These are phyloP conservation scores for Botrytis fabae DNA, from an alignment of 2,329 filamentous ascomycete genomes.

Conservation along the genomic window DNA sequence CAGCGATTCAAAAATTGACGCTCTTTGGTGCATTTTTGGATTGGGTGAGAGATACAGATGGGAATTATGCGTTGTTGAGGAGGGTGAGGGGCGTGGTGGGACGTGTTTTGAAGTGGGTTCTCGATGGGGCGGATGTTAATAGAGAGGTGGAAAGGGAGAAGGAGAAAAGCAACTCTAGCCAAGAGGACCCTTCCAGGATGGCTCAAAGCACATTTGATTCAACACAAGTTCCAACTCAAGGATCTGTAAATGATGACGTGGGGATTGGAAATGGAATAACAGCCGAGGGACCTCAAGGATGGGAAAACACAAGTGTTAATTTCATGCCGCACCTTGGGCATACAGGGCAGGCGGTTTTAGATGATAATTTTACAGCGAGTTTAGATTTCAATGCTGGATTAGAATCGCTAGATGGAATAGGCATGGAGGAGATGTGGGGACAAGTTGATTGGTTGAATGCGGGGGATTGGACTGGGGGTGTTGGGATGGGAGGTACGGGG, in stretches of 20 bases:
- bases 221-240: not conserved
- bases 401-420: not conserved
- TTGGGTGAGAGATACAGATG: conserved; percentile 39
- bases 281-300: not conserved
- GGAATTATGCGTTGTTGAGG: conserved; percentile 33
- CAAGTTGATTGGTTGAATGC: conserved; percentile 18
- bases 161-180: not conserved
- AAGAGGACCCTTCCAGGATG: not conserved
- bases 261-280: not conserved
- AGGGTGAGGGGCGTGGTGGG: conserved; percentile 14
- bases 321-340: not conserved
- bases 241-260: not conserved
- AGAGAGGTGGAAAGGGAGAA: not conserved
- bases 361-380: not conserved
- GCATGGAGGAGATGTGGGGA: conserved; percentile 14
- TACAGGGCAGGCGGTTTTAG: not conserved
- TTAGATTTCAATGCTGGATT: not conserved
- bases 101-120: conserved; percentile 1
- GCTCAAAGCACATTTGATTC: not conserved
- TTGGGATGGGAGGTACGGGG: not conserved
- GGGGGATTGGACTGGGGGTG: conserved; percentile 5
- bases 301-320: not conserved
- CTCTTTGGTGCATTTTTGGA: conserved; percentile 39
- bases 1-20: conserved; percentile 38
- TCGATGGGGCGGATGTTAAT: conserved; percentile 1